Conservation (phyloP, 139 green algal genomes). For the Tetraselmis striata region DNA sequence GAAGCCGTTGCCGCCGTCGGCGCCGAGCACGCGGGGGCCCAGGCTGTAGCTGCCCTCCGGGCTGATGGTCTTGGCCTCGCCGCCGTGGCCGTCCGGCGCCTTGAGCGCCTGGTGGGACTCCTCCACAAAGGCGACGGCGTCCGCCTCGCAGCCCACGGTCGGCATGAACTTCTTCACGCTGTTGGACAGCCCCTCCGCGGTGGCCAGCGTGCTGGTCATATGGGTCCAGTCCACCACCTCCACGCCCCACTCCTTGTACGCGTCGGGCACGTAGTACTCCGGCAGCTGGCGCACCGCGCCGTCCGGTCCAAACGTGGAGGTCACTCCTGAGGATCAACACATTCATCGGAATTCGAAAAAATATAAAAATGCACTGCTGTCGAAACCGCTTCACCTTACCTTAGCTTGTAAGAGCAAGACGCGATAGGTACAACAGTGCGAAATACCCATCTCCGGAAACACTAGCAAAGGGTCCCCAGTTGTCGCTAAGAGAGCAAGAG, state of each 20-base stretch:
- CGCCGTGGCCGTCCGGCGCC: not conserved
- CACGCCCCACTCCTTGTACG: slow-evolving; percentile 65
- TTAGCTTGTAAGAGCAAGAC: too few relatives aligned
- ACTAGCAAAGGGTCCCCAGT: too few relatives aligned
- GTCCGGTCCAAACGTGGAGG: slow-evolving; percentile 34
- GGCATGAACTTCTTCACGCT: slow-evolving; percentile 56
- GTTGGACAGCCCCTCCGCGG: slow-evolving; percentile 9
- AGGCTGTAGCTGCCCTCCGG: slow-evolving; percentile 24
- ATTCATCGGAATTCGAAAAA: too few relatives aligned
- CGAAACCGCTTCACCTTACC: too few relatives aligned
- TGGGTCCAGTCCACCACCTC: slow-evolving; percentile 53
- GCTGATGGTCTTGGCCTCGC: not conserved
- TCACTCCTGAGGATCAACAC: too few relatives aligned
- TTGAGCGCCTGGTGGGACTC: slow-evolving; percentile 18
- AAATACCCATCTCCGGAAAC: too few relatives aligned
- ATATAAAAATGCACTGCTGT: too few relatives aligned
- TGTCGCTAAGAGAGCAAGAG: too few relatives aligned
- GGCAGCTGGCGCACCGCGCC: slow-evolving; percentile 39
- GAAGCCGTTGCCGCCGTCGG: slow-evolving; percentile 19
- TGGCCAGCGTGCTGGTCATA: not conserved
- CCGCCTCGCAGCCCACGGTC: slow-evolving; percentile 71
- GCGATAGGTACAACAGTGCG: too few relatives aligned
- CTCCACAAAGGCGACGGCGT: slow-evolving; percentile 58
- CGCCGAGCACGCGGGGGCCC: slow-evolving; percentile 5
- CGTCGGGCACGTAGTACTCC: slow-evolving; percentile 44